Evolutionary conservation across 2,329 filamentous ascomycete genomes (phyloP).

Genomic region (Alternaria arborescens): DNA sequence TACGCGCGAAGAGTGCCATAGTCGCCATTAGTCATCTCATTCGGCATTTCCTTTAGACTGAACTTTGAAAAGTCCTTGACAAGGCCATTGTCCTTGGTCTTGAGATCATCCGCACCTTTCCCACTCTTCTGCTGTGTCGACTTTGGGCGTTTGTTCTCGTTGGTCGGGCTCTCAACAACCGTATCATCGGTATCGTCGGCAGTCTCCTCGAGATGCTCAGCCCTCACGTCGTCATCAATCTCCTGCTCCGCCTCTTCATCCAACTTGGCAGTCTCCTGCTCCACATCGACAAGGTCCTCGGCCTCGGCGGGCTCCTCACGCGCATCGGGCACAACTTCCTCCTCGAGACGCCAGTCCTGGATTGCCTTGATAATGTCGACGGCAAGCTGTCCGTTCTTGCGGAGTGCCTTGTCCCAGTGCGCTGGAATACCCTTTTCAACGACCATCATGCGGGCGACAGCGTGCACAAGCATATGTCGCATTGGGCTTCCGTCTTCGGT

Average conservation of each 20-base stretch:
- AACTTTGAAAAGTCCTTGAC: slow-evolving; percentile 38
- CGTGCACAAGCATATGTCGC: slow-evolving; percentile 60
- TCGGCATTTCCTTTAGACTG: slow-evolving; percentile 40
- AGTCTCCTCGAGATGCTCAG: slow-evolving; percentile 30
- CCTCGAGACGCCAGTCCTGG: slow-evolving; percentile 63
- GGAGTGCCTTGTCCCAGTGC: slow-evolving; percentile 64
- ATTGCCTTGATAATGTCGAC: slow-evolving; percentile 64
- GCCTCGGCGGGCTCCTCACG: slow-evolving; percentile 54
- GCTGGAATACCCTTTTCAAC: slow-evolving; percentile 59
- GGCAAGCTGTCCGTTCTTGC: slow-evolving; percentile 63
- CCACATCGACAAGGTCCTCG: slow-evolving; percentile 47
- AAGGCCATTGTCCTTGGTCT: slow-evolving; percentile 31
- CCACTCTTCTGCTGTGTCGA: slow-evolving; percentile 8
- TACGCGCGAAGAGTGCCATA: slow-evolving; percentile 38
- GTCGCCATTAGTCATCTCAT: slow-evolving; percentile 39
- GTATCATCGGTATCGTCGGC: slow-evolving; percentile 34
- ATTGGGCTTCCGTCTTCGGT: slow-evolving; percentile 58
- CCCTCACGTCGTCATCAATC: slow-evolving; percentile 39
- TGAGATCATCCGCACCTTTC: not conserved
- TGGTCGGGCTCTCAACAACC: slow-evolving; percentile 33
- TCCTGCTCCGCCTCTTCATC: slow-evolving; percentile 43
- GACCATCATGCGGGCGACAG: slow-evolving; percentile 61
- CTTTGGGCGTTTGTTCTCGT: slow-evolving; percentile 6
- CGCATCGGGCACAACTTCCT: slow-evolving; percentile 59
- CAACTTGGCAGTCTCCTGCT: slow-evolving; percentile 49